Conservation (phyloP, 1,284 basidiomycete genomes). For the Cryptococcus wingfieldii region DNA sequence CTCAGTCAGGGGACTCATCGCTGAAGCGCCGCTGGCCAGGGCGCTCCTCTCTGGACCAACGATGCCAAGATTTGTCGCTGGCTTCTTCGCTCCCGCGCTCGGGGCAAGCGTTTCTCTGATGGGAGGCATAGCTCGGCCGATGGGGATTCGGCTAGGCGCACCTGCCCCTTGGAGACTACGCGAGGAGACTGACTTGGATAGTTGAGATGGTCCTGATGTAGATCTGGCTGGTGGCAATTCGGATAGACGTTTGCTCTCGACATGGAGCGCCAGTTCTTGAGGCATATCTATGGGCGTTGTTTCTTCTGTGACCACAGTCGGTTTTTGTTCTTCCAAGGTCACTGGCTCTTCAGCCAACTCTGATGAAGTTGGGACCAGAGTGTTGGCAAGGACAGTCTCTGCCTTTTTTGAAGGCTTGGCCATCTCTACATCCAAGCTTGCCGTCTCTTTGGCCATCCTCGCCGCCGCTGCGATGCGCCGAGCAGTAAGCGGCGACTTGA, state of each 20-base stretch:
- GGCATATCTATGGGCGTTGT: not conserved
- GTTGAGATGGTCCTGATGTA: not conserved
- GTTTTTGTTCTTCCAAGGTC: not conserved
- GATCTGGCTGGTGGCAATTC: not conserved
- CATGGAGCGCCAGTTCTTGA: not conserved
- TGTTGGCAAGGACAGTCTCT: too few relatives aligned
- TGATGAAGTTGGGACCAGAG: too few relatives aligned
- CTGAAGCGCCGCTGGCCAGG: conserved; percentile 11
- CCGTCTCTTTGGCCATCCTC: not conserved
- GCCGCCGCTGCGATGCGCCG: not conserved
- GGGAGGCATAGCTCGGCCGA: not conserved
- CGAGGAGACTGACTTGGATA: not conserved
- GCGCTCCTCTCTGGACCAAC: conserved; percentile 13
- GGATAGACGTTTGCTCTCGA: not conserved
- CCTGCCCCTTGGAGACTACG: not conserved
- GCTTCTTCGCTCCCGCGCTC: not conserved
- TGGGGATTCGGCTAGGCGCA: conserved; percentile 13
- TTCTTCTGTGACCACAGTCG: not conserved
- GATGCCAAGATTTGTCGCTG: not conserved
- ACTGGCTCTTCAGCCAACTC: not conserved
- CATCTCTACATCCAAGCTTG: too few relatives aligned
- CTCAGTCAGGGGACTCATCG: not conserved
- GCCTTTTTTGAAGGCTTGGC: not conserved
- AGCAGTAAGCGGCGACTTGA: not conserved
- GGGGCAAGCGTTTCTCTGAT: conserved; percentile 2